Evolutionary conservation across 2,329 filamentous ascomycete genomes (phyloP), one percentile per base, ranked within the genome.

Genomic region (Didymella glomerata): DNA sequence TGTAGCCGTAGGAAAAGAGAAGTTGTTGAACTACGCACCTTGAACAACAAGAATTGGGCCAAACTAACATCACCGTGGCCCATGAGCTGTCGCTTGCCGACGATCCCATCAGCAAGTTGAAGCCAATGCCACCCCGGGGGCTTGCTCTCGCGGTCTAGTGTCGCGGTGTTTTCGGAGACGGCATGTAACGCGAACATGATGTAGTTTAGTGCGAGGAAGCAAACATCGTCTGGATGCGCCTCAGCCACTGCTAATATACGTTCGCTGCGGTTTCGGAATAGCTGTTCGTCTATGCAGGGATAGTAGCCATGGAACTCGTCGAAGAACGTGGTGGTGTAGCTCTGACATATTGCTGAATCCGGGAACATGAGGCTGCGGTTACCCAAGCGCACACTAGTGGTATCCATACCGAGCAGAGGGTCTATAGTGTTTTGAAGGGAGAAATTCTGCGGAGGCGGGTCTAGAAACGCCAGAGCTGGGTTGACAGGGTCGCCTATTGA

Each of bases 201-300:
- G 40, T 76, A 76, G 48, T 71, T 68, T 7, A 76, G 52, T 0
- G 70, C 72, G 7, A 76, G 57, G 30, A 73, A 69, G n/a, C 62
- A 64, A n/a, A 63, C 28, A 24, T 73, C 66, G 18, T 48, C 55
- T 4, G 61, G 22, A 8, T 63, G 65, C n/a, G 72, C 57, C 14
- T 54, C 34, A 14, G 61, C 18, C 24, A 47, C 57, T 4, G 67
- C 61, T n/a, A 75, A 54, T 58, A 76, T 63, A 18, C 54, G 61
- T 34, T 69, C 64, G 49, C 65, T 63, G 16, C 65, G 61, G 13
- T 55, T 49, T 11, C 71, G 68, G 41, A 75, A 75, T 1, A 67
- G 61, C 22, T 61, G 52, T 55, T 74, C 71, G 25, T 75, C 69
- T 48, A 76, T 54, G 36, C 73, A 76, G 4, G 72, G 70, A 60